Evolutionary conservation across 2,329 filamentous ascomycete genomes (phyloP).

Genomic region (Cordyceps militaris): DNA sequence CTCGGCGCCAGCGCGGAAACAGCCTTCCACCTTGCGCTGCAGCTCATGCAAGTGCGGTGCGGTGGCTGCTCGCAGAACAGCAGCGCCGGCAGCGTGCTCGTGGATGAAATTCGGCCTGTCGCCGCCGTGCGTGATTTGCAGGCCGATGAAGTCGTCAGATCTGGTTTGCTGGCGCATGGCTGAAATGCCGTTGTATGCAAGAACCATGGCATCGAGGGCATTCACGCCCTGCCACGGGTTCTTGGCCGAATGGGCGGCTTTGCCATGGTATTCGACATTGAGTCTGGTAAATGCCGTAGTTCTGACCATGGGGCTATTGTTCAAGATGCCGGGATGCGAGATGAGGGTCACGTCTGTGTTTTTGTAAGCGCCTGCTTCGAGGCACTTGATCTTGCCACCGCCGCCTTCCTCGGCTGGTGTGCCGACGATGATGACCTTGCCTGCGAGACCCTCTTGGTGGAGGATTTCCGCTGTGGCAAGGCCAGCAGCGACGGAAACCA

Average conservation of each 20-base stretch:
- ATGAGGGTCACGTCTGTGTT: slow-evolving; percentile 27
- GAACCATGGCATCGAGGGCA: slow-evolving; percentile 49
- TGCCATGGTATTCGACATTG: slow-evolving; percentile 45
- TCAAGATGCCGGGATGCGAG: slow-evolving; percentile 24
- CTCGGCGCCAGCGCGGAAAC: slow-evolving; percentile 32
- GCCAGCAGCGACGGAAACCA: slow-evolving; percentile 38
- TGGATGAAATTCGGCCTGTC: slow-evolving; percentile 51
- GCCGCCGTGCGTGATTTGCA: slow-evolving; percentile 47
- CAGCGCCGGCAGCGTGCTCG: slow-evolving; percentile 34
- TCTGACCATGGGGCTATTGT: slow-evolving; percentile 40
- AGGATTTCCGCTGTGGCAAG: slow-evolving; percentile 10
- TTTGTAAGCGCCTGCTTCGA: slow-evolving; percentile 38
- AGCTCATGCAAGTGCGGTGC: slow-evolving; percentile 31
- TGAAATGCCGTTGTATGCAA: slow-evolving; percentile 40
- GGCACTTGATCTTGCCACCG: slow-evolving; percentile 42
- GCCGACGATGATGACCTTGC: slow-evolving; percentile 33
- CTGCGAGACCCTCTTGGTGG: not conserved
- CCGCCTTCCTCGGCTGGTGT: slow-evolving; percentile 49
- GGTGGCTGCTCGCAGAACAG: slow-evolving; percentile 21
- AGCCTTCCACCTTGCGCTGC: slow-evolving; percentile 34
- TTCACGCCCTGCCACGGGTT: slow-evolving; percentile 55
- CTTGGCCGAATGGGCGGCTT: slow-evolving; percentile 48
- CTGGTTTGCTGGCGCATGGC: slow-evolving; percentile 50
- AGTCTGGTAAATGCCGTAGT: slow-evolving; percentile 45
- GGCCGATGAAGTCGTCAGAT: slow-evolving; percentile 42